phyloP scores from a whole-genome alignment of 78 protist species.

The Thecamonas trahens region DNA sequence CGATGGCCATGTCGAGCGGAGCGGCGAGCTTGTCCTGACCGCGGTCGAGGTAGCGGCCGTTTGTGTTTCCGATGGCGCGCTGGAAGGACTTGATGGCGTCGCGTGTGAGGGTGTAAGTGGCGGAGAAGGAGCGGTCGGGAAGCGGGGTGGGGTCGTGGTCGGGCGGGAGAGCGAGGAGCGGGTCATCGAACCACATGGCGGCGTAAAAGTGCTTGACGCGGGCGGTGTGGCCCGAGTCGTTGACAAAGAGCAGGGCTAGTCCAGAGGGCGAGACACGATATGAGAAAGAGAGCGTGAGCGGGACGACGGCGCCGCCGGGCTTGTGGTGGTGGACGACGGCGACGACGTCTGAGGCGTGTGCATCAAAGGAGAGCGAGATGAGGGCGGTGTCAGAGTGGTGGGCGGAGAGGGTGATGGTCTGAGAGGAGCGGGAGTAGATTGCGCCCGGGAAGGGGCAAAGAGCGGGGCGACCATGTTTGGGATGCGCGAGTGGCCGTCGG shows the following conservation, averaged over 20 bases:
- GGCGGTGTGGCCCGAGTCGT: background rate
- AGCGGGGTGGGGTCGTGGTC: too few relatives aligned
- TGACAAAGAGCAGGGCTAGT: background rate
- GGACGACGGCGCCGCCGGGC: background rate
- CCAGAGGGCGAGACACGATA: background rate
- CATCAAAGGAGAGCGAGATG: too few relatives aligned
- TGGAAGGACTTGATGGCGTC: conserved; percentile 3
- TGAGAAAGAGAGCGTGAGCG: conserved; percentile 13
- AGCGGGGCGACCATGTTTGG: too few relatives aligned
- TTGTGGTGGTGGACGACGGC: background rate
- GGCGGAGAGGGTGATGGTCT: too few relatives aligned
- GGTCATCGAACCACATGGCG: conserved; percentile 40
- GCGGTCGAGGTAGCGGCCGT: conserved; percentile 17
- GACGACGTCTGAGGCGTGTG: background rate
- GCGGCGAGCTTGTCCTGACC: conserved; percentile 25
- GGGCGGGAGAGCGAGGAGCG: background rate
- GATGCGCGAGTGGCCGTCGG: too few relatives aligned
- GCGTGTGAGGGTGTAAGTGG: background rate
- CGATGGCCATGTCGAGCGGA: too few relatives aligned
- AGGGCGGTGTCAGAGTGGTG: too few relatives aligned
- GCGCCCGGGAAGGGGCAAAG: too few relatives aligned
- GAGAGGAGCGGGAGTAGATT: too few relatives aligned
- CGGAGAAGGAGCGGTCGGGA: background rate
- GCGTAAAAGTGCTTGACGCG: conserved; percentile 26
- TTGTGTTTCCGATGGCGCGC: conserved; percentile 6